Conservation (phyloP, 1,284 basidiomycete species). For the Sanguinoderma infundibulare region DNA sequence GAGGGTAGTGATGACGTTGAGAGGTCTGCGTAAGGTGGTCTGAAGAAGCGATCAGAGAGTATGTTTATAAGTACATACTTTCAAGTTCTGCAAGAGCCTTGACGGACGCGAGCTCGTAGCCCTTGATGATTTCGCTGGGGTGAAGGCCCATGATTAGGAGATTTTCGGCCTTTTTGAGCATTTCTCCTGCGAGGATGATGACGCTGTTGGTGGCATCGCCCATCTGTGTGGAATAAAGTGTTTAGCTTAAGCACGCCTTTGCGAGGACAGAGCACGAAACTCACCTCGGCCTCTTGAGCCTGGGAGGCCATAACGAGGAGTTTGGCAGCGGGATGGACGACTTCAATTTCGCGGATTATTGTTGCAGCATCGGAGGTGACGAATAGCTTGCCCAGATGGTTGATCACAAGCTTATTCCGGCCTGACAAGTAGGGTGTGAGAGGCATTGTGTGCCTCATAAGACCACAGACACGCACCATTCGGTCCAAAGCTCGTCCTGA, state of each 20-base stretch:
- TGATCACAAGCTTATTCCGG: constrained; percentile 95
- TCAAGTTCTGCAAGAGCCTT: constrained; percentile 91
- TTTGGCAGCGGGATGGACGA: constrained; percentile 98
- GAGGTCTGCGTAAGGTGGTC: constrained; percentile 48
- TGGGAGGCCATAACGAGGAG: constrained; percentile 97
- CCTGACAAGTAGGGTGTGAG: constrained; percentile 49
- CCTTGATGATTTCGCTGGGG: constrained; percentile 92
- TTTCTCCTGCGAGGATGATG: constrained; percentile 93
- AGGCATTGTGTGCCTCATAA: not conserved
- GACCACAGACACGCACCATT: constrained; percentile 69
- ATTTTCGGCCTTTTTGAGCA: constrained; percentile 93
- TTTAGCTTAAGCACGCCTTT: not conserved
- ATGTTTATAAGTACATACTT: constrained; percentile 58
- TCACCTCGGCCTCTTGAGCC: constrained; percentile 92
- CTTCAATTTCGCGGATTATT: constrained; percentile 97
- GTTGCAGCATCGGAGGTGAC: constrained; percentile 99
- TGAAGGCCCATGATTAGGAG: constrained; percentile 96
- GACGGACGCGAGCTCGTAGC: constrained; percentile 92
- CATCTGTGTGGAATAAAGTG: constrained; percentile 59
- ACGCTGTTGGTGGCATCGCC: constrained; percentile 97
- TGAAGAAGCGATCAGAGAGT: not conserved
- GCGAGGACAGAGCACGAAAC: constrained; percentile 1
- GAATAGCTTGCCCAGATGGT: constrained; percentile 94
- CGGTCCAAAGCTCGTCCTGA: constrained; percentile 95
- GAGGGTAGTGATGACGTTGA: constrained; percentile 71